phyloP scores from a whole-genome alignment of 371 early-diverging fungal genomes.

The Mucor velutinosus region DNA sequence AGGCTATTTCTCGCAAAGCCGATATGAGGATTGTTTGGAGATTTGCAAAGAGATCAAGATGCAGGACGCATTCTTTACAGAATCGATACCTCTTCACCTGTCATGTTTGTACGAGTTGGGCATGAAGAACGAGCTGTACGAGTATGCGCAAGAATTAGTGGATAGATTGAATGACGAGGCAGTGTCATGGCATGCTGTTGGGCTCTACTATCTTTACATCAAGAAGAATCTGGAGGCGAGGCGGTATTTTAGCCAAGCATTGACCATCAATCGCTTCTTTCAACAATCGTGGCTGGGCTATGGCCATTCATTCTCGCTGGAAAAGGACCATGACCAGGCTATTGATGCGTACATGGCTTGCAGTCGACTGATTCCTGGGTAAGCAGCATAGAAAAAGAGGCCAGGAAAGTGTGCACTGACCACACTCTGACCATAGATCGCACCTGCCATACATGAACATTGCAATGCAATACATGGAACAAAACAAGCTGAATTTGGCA shows the following conservation, averaged over 20 bases:
- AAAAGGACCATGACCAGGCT: slow-evolving; percentile 79
- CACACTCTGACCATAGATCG: slow-evolving; percentile 40
- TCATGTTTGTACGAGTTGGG: slow-evolving; percentile 67
- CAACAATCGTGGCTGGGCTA: slow-evolving; percentile 79
- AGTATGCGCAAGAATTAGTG: slow-evolving; percentile 45
- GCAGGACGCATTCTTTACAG: slow-evolving; percentile 60
- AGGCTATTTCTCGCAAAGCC: slow-evolving; percentile 50
- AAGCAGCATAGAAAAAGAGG: slow-evolving; percentile 11
- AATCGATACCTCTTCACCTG: slow-evolving; percentile 62
- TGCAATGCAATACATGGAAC: slow-evolving; percentile 75
- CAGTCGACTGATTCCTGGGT: slow-evolving; percentile 68
- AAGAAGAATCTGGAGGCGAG: slow-evolving; percentile 64
- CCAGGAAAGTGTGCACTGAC: background rate
- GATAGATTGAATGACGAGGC: slow-evolving; percentile 33
- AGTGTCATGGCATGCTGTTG: slow-evolving; percentile 74
- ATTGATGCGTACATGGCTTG: slow-evolving; percentile 73
- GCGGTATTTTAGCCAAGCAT: slow-evolving; percentile 53
- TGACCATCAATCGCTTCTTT: slow-evolving; percentile 62
- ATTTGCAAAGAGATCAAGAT: slow-evolving; percentile 63
- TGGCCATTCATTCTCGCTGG: slow-evolving; percentile 78
- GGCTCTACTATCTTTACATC: slow-evolving; percentile 68
- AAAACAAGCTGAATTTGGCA: slow-evolving; percentile 55
- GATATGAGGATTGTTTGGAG: slow-evolving; percentile 58
- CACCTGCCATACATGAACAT: slow-evolving; percentile 73
- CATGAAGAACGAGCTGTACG: slow-evolving; percentile 64